These are phyloP conservation scores for Metschnikowia vanudenii DNA, from an alignment of 805 yeast species.

Conservation along the genomic window DNA sequence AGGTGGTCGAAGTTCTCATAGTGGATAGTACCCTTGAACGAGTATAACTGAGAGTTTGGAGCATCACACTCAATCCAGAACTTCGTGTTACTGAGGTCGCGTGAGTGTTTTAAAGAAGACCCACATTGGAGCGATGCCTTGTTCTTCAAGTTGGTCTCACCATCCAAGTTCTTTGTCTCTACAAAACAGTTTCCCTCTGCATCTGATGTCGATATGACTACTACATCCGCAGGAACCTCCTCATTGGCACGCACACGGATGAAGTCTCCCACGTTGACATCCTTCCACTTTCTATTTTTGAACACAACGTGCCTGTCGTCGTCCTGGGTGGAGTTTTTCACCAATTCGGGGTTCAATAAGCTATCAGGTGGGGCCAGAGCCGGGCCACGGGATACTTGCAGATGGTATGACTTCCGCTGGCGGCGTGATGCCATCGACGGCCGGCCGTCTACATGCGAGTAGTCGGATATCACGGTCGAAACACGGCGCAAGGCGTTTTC, in stretches of 20 bases:
- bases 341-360: slow-evolving; percentile 24
- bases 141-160: slow-evolving; percentile 46
- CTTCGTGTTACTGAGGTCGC: slow-evolving; percentile 55
- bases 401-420: slow-evolving; percentile 17
- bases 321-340: slow-evolving; percentile 1
- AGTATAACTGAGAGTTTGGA: slow-evolving; percentile 64
- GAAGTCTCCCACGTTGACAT: slow-evolving; percentile 54
- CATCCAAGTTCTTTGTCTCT: slow-evolving; percentile 34
- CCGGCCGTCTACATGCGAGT: slow-evolving; percentile 17
- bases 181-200: slow-evolving; percentile 68
- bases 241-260: slow-evolving; percentile 67
- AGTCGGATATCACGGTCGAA: slow-evolving; percentile 39
- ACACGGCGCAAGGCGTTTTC: slow-evolving; percentile 34
- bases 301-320: slow-evolving; percentile 10
- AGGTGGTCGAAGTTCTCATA: slow-evolving; percentile 42
- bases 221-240: slow-evolving; percentile 71
- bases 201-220: slow-evolving; percentile 63
- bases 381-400: slow-evolving; percentile 11
- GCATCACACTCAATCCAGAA: slow-evolving; percentile 70
- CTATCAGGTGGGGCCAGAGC: slow-evolving; percentile 20
- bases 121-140: slow-evolving; percentile 57
- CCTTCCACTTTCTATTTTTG: slow-evolving; percentile 24
- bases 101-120: slow-evolving; percentile 49
- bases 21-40: slow-evolving; percentile 65
- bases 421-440: slow-evolving; percentile 11